These are phyloP conservation scores for Hymenoscyphus infarciens DNA, from an alignment of 2,329 filamentous ascomycete genomes.

Conservation along the genomic window DNA sequence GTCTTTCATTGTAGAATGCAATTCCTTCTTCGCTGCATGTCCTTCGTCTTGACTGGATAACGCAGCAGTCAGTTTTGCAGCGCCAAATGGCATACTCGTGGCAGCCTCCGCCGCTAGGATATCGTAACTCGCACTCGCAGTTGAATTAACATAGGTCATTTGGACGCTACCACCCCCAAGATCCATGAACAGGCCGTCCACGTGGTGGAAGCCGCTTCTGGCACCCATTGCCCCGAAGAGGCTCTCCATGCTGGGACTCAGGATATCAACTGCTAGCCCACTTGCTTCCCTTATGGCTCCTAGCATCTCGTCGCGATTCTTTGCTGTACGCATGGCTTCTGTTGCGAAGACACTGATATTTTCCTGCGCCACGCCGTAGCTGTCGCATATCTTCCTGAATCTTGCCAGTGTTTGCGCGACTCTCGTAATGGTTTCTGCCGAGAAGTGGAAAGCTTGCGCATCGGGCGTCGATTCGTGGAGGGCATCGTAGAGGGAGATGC, in stretches of 20 bases:
- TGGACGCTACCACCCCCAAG: constrained; percentile 71
- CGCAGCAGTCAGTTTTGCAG: constrained; percentile 52
- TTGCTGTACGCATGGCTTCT: constrained; percentile 79
- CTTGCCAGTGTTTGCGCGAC: constrained; percentile 65
- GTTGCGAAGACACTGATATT: constrained; percentile 79
- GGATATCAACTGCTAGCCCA: constrained; percentile 66
- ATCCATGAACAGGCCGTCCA: constrained; percentile 82
- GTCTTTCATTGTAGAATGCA: constrained; percentile 50
- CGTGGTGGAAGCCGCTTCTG: constrained; percentile 65
- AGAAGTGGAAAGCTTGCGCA: constrained; percentile 41
- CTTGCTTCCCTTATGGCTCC: constrained; percentile 58
- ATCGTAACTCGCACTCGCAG: constrained; percentile 42
- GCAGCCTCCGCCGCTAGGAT: constrained; percentile 51
- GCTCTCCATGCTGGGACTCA: constrained; percentile 78
- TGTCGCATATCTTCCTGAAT: constrained; percentile 68
- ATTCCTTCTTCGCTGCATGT: constrained; percentile 44
- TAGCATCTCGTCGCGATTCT: constrained; percentile 69
- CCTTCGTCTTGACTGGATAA: constrained; percentile 44
- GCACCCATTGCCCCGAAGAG: constrained; percentile 80
- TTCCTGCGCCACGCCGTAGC: constrained; percentile 61
- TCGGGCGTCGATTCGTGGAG: constrained; percentile 49
- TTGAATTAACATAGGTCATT: constrained; percentile 60
- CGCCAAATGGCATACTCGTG: constrained; percentile 58
- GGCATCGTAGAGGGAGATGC: constrained; percentile 85
- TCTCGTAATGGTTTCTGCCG: constrained; percentile 54